Evolutionary conservation across 192 early-diverging fungal species (phyloP).

Genomic region (Radiomyces spectabilis): DNA sequence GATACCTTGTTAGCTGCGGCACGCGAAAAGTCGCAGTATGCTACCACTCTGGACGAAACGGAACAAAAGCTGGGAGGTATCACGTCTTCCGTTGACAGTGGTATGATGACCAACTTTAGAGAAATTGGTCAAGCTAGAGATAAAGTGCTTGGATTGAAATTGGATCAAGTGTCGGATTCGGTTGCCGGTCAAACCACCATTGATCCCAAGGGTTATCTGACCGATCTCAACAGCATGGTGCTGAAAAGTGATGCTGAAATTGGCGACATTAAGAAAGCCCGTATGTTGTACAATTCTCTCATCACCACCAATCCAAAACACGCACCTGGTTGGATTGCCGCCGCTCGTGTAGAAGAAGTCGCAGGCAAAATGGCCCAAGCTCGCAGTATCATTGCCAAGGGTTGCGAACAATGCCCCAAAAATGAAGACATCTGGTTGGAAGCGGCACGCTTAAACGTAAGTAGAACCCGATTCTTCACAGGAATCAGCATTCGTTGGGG

Average conservation of each 20-base stretch:
- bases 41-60: slow-evolving; percentile 54
- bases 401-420: slow-evolving; percentile 90
- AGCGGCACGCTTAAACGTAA: slow-evolving; percentile 76
- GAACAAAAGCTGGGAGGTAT: slow-evolving; percentile 55
- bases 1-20: slow-evolving; percentile 54
- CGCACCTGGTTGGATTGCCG: slow-evolving; percentile 97
- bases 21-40: slow-evolving; percentile 42
- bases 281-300: slow-evolving; percentile 82
- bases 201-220: slow-evolving; percentile 94
- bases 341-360: slow-evolving; percentile 92
- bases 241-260: slow-evolving; percentile 78
- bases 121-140: slow-evolving; percentile 92
- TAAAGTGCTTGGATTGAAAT: slow-evolving; percentile 82
- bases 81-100: slow-evolving; percentile 43
- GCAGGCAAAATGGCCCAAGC: slow-evolving; percentile 81
- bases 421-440: slow-evolving; percentile 98
- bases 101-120: slow-evolving; percentile 78
- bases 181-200: slow-evolving; percentile 81
- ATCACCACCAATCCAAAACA: slow-evolving; percentile 92
- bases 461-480: too few species aligned
- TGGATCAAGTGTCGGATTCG: slow-evolving; percentile 90
- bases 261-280: slow-evolving; percentile 85
- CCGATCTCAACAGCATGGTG: slow-evolving; percentile 79
- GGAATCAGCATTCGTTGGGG: too few species aligned
- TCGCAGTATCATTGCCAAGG: slow-evolving; percentile 79